phyloP scores from a whole-genome alignment of 2,329 filamentous ascomycete genomes.

The Trichoderma pleuroti region DNA sequence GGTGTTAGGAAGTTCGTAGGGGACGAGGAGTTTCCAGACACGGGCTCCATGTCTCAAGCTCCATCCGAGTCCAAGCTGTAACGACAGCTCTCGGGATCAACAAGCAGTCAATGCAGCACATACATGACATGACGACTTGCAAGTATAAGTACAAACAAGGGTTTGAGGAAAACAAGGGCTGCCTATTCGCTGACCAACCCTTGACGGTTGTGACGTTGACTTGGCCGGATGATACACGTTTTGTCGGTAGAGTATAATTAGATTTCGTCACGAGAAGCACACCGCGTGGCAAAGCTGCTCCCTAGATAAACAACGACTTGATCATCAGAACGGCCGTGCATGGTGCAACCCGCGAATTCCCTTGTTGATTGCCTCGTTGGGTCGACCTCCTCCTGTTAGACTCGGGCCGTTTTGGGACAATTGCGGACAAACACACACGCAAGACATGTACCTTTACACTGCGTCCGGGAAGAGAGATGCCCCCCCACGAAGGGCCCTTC shows the following conservation, averaged over 20 bases:
- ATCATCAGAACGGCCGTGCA: not conserved
- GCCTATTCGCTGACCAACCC: not conserved
- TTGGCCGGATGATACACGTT: not conserved
- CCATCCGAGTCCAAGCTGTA: slow-evolving; percentile 33
- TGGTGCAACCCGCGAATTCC: not conserved
- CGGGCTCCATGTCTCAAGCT: slow-evolving; percentile 35
- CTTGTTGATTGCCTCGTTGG: not conserved
- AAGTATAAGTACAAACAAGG: not conserved
- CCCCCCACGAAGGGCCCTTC: not conserved
- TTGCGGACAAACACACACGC: not conserved
- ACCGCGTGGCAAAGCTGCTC: not conserved
- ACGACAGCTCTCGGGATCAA: not conserved
- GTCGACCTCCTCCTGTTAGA: not conserved
- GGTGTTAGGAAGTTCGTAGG: slow-evolving; percentile 52
- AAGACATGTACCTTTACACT: not conserved
- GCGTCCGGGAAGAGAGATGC: not conserved
- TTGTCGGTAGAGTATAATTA: slow-evolving; percentile 9
- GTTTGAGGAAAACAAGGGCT: not conserved
- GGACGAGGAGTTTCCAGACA: slow-evolving; percentile 52
- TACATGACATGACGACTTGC: not conserved
- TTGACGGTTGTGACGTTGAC: not conserved
- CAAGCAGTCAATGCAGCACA: not conserved
- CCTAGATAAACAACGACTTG: not conserved
- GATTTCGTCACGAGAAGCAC: not conserved
- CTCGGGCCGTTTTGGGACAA: not conserved